Evolutionary conservation across 768 basidiomycete species (phyloP).

Genomic region (Kwoniella sp.): DNA sequence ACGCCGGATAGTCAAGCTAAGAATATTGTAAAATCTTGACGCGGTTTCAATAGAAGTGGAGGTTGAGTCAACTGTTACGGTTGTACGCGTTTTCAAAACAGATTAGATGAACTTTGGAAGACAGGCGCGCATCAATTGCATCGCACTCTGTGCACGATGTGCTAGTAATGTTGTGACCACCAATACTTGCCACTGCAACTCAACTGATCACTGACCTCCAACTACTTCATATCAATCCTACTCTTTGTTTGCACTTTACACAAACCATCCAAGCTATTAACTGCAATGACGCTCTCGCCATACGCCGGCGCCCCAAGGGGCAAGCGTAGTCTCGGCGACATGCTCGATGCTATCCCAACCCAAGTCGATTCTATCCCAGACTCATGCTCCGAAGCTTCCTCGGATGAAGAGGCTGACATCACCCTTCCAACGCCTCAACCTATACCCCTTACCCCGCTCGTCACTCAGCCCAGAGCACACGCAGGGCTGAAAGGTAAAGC

Average conservation of each 20-base stretch:
- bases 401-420: slow-evolving; percentile 16
- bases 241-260: no score
- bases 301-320: not conserved
- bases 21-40: not conserved
- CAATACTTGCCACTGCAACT: not conserved
- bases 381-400: slow-evolving; percentile 33
- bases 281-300: slow-evolving; percentile 15
- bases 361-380: slow-evolving; percentile 26
- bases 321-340: slow-evolving; percentile 14
- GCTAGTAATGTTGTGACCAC: not conserved
- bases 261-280: no score
- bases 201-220: slow-evolving; percentile 17
- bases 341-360: slow-evolving; percentile 22
- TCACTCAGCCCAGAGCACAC: not conserved
- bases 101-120: slow-evolving; percentile 1
- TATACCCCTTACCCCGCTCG: slow-evolving; percentile 19
- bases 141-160: no score
- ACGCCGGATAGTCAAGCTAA: no score
- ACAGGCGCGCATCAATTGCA: slow-evolving; percentile 18
- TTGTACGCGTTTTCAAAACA: not conserved
- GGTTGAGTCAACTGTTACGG: slow-evolving; percentile 4
- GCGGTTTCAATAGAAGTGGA: not conserved
- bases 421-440: slow-evolving; percentile 15
- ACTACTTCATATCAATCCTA: not conserved
- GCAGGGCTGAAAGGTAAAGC: slow-evolving; percentile 2